Percentiles rank a stretch among this genome's conserved stretches.
phyloP scores from a whole-genome alignment of 73 alveolate genomes.

The Uronychia setigera region DNA sequence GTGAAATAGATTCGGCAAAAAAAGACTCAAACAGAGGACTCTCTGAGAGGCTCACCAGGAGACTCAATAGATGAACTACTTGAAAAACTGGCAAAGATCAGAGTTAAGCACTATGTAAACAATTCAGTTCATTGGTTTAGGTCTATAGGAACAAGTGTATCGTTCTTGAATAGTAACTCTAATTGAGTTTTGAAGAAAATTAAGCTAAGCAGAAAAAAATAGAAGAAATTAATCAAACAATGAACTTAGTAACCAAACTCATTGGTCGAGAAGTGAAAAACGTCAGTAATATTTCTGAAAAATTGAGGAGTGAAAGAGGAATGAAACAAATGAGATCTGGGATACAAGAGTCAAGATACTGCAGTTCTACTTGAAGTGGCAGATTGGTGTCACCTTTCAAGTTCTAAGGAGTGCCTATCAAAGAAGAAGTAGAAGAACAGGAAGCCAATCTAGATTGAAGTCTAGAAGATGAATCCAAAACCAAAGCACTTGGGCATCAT shows the following conservation, averaged over 20 bases:
- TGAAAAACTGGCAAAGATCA: neutral
- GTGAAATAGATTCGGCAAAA: neutral
- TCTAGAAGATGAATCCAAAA: neutral
- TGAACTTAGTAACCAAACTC: neutral
- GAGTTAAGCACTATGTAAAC: neutral
- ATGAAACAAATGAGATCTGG: neutral
- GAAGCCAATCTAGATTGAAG: neutral
- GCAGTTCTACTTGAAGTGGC: neutral
- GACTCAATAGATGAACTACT: neutral
- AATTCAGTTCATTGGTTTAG: neutral
- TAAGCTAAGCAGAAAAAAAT: no score
- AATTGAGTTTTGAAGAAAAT: no score
- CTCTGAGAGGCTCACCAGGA: neutral
- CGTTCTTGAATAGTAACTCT: neutral
- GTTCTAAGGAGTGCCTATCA: neutral
- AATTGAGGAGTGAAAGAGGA: no score
- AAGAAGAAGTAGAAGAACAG: neutral
- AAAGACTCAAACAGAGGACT: neutral
- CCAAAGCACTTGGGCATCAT: neutral
- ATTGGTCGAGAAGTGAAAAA: neutral
- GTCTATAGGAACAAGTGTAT: neutral
- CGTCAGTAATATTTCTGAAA: neutral
- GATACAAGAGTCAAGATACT: neutral
- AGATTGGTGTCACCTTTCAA: neutral
- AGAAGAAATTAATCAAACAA: no score